Conservation (phyloP, 805 yeast species). For the Pichia phayaonensis region DNA sequence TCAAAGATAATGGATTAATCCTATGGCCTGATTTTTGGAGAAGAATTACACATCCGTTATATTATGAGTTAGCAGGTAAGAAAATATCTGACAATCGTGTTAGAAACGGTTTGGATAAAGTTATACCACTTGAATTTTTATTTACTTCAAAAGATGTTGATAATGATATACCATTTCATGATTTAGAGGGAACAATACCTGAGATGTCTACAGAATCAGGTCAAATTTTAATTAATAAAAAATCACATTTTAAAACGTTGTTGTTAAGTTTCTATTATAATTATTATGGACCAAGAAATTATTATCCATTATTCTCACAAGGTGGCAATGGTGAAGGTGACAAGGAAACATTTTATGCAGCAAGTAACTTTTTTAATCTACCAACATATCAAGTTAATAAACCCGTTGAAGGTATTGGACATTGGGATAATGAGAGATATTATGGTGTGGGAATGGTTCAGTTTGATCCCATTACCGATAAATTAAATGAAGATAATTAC, state of each 20-base stretch:
- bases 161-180: slow-evolving; percentile 38
- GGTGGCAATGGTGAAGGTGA: slow-evolving; percentile 51
- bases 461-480: slow-evolving; percentile 40
- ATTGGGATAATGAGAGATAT: slow-evolving; percentile 30
- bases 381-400: slow-evolving; percentile 44
- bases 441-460: slow-evolving; percentile 54
- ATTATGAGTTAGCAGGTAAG: slow-evolving; percentile 38
- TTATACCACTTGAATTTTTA: slow-evolving; percentile 20
- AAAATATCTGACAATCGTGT: slow-evolving; percentile 26
- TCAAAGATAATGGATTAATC: slow-evolving; percentile 40
- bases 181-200: slow-evolving; percentile 44
- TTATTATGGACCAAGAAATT: slow-evolving; percentile 41
- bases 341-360: slow-evolving; percentile 51
- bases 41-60: slow-evolving; percentile 45
- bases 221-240: slow-evolving; percentile 43
- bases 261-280: slow-evolving; percentile 46
- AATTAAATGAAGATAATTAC: slow-evolving; percentile 16
- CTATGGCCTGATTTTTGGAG: slow-evolving; percentile 59
- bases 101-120: slow-evolving; percentile 25
- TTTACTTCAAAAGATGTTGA: slow-evolving; percentile 9
- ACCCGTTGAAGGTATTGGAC: slow-evolving; percentile 44
- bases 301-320: slow-evolving; percentile 40
- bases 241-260: slow-evolving; percentile 39
- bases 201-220: slow-evolving; percentile 53
- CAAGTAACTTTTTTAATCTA: slow-evolving; percentile 36